Evolutionary conservation across 495 filamentous ascomycete species (phyloP).

Genomic region (Podospora appendiculata): DNA sequence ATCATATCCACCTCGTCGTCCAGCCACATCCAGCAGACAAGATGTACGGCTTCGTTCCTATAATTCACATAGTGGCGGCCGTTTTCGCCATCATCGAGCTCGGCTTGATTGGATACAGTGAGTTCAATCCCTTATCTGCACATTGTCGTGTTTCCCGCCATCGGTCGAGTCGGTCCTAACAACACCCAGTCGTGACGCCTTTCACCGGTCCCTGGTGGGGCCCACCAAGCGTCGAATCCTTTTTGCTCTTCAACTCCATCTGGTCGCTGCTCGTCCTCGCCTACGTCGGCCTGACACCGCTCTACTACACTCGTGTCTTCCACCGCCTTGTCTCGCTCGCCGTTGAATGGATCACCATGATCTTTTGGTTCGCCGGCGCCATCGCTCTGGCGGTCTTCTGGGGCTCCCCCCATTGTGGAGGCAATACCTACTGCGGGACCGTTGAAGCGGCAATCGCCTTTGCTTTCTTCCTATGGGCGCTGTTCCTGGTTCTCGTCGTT

Average conservation of each 20-base stretch:
- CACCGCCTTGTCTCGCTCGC: constrained; percentile 56
- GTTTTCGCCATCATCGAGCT: constrained; percentile 65
- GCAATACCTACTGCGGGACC: constrained; percentile 25
- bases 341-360: constrained; percentile 64
- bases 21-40: not conserved
- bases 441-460: constrained; percentile 38
- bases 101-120: constrained; percentile 64
- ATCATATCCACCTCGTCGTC: too few relatives aligned
- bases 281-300: constrained; percentile 58
- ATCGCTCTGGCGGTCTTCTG: constrained; percentile 62
- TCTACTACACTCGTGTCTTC: constrained; percentile 47
- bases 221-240: constrained; percentile 49
- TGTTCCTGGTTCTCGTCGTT: constrained; percentile 30
- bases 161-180: constrained; percentile 3
- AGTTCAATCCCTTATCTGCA: not conserved
- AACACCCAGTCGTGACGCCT: constrained; percentile 24
- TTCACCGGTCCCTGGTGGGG: constrained; percentile 21
- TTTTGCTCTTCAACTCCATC: constrained; percentile 65
- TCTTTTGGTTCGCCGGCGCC: constrained; percentile 84
- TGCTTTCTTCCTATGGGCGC: constrained; percentile 37
- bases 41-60: constrained; percentile 41
- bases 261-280: constrained; percentile 63
- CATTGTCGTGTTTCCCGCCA: not conserved
- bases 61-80: constrained; percentile 55
- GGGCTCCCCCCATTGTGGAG: constrained; percentile 30